These are phyloP conservation scores for Cystobasidium tubakii DNA, from an alignment of 768 basidiomycete species.

Conservation along the genomic window DNA sequence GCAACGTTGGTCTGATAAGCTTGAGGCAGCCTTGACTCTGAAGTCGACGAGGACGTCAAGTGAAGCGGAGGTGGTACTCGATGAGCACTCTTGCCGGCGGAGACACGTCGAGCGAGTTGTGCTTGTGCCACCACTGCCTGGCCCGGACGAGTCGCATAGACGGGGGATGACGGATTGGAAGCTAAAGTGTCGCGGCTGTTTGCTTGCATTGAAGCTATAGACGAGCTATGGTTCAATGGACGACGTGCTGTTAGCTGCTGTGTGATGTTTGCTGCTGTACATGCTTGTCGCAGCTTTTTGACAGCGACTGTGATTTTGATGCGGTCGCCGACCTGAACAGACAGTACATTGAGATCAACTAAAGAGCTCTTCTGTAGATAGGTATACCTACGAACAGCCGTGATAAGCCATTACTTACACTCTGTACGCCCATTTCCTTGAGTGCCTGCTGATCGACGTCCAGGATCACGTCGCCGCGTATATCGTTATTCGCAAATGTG, in stretches of 20 bases:
- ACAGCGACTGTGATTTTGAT: constrained; percentile 80
- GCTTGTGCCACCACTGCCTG: constrained; percentile 28
- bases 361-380: too few relatives aligned
- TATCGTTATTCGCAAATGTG: constrained; percentile 76
- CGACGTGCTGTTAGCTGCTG: neutral
- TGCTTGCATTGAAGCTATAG: neutral
- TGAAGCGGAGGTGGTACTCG: constrained; percentile 26
- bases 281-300: constrained; percentile 65
- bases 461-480: constrained; percentile 80
- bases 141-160: neutral
- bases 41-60: neutral
- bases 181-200: neutral
- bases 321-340: constrained; percentile 65
- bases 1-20: constrained; percentile 17
- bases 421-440: constrained; percentile 81
- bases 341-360: too few relatives aligned
- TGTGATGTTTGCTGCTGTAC: constrained; percentile 46
- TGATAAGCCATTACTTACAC: too few relatives aligned
- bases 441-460: constrained; percentile 81
- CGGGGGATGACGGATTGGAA: constrained; percentile 31
- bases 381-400: too few relatives aligned
- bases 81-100: constrained; percentile 28
- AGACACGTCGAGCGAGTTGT: constrained; percentile 11
- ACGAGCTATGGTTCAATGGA: constrained; percentile 15
- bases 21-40: constrained; percentile 19